Base-by-base conservation (phyloP, 768 basidiomycete species). In the Hericium alpestre region DNA sequence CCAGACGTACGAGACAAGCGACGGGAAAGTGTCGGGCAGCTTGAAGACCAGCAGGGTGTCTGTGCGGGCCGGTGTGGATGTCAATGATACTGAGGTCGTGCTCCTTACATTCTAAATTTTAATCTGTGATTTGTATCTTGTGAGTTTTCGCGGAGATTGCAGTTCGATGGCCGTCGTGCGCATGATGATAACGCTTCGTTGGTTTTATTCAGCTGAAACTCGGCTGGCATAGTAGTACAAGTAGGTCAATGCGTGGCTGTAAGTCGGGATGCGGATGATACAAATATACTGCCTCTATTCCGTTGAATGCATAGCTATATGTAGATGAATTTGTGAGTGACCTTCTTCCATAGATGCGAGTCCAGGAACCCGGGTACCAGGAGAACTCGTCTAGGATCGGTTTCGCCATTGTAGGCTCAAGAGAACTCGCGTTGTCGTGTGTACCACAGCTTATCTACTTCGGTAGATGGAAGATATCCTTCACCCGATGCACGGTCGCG, bases 1-100 rank as follows among this genome's bases (percentile, higher is more conserved):
- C 3, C 79, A 79, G 63, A 78, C 75, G 0, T 82, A 80, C 55
- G 82, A 83, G 63, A 82, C 80, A 0, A 55, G 59, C 38, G 64
- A 79, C 51, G 79, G 70, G 0, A 71, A 66, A 39, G 70, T 76
- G 12, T 65, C 65, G 25, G 79, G 81, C 3, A 58, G 41, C 23
- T 57, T 72, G 38, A 62, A 60, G 4, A 59, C 71, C 1, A 65
- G 75, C 53, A 69, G 18, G 3, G 51, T 66, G 22, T 53, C 61
- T 8, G 65, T 79, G 27, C 51, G 64, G 6, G 63, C 51, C 9
- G 80, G 79, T 0, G 61, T 83, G 23, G 71, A 76, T 59, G 72
- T 82, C 27, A 67, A 69, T 50, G 78, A 73, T 13, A 79, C 79
- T 0, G 77, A 82, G 60, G 78, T 66, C 0, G 61, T 81, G 38